Percentiles rank a stretch among this genome's conserved stretches.
These are phyloP conservation scores for Amphichorda felina DNA, from an alignment of 2,329 filamentous ascomycete genomes.

Conservation along the genomic window DNA sequence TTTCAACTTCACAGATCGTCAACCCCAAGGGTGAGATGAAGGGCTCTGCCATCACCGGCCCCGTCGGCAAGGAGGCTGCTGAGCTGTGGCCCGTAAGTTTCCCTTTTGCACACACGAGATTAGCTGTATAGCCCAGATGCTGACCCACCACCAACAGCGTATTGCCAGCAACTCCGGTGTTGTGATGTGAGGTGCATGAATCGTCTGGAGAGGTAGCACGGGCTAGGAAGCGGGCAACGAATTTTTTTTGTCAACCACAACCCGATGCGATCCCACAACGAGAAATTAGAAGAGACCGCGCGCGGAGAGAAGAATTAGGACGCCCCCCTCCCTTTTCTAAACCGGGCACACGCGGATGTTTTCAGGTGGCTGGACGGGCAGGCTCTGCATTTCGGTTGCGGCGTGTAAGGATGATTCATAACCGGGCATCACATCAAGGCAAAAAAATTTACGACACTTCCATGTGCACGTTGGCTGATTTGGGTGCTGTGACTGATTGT, in stretches of 20 bases:
- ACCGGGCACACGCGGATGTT: not conserved
- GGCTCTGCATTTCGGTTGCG: slow-evolving; percentile 40
- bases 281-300: not conserved
- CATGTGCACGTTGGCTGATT: slow-evolving; percentile 10
- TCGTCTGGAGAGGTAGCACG: slow-evolving; percentile 16
- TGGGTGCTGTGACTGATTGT: no score
- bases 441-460: slow-evolving; percentile 15
- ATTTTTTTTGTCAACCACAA: slow-evolving; percentile 16
- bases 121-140: slow-evolving; percentile 1
- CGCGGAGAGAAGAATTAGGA: not conserved
- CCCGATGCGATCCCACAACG: slow-evolving; percentile 16
- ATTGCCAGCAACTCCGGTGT: slow-evolving; percentile 99
- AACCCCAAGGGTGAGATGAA: slow-evolving; percentile 99
- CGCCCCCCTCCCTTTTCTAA: not conserved
- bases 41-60: slow-evolving; percentile 97
- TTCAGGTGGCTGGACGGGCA: not conserved
- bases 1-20: slow-evolving; percentile 60
- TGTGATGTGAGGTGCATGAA: slow-evolving; percentile 73
- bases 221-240: not conserved
- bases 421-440: slow-evolving; percentile 37
- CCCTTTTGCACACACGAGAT: not conserved
- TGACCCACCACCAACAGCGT: slow-evolving; percentile 50
- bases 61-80: slow-evolving; percentile 98
- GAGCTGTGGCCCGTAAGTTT: slow-evolving; percentile 92
- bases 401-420: slow-evolving; percentile 41